Evolutionary conservation across 768 basidiomycete species (phyloP).

Genomic region (Psilocybe subaeruginosa): DNA sequence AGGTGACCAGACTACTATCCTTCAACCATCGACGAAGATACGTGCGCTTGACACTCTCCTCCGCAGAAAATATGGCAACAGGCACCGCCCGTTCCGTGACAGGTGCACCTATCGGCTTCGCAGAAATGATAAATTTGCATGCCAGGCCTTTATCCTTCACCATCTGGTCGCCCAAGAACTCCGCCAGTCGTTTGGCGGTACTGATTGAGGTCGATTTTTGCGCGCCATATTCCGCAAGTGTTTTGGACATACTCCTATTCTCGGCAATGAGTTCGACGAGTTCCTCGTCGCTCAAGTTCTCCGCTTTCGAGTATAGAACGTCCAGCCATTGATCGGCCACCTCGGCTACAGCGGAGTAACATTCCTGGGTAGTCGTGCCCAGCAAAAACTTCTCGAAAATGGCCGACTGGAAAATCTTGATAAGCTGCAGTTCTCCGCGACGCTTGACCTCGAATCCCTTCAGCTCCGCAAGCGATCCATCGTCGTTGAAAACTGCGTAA

Average conservation of each 20-base stretch:
- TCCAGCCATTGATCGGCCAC: slow-evolving; percentile 98
- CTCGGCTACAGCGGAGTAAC: slow-evolving; percentile 91
- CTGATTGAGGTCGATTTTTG: slow-evolving; percentile 99
- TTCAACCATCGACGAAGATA: slow-evolving; percentile 98
- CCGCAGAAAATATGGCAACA: slow-evolving; percentile 96
- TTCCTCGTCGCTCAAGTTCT: slow-evolving; percentile 87
- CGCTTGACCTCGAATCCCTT: slow-evolving; percentile 99
- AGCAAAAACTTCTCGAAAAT: slow-evolving; percentile 98
- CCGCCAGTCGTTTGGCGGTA: slow-evolving; percentile 91
- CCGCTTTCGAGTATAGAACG: slow-evolving; percentile 85
- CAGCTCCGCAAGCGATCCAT: slow-evolving; percentile 95
- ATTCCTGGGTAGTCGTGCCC: slow-evolving; percentile 91
- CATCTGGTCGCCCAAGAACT: slow-evolving; percentile 98
- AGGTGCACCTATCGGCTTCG: slow-evolving; percentile 88
- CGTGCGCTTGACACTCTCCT: slow-evolving; percentile 84
- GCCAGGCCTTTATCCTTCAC: slow-evolving; percentile 99
- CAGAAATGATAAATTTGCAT: slow-evolving; percentile 98
- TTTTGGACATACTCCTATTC: slow-evolving; percentile 97
- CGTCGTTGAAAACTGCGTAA: slow-evolving; percentile 98
- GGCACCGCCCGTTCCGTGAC: slow-evolving; percentile 98
- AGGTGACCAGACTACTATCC: slow-evolving; percentile 83
- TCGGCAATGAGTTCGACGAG: slow-evolving; percentile 98
- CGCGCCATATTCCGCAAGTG: slow-evolving; percentile 91
- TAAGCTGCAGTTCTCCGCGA: slow-evolving; percentile 94
- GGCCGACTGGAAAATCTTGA: slow-evolving; percentile 99